Evolutionary conservation across 2,329 filamentous ascomycete species (phyloP), one percentile per base, ranked within the genome.

Genomic region (Lecanicillium sp.): DNA sequence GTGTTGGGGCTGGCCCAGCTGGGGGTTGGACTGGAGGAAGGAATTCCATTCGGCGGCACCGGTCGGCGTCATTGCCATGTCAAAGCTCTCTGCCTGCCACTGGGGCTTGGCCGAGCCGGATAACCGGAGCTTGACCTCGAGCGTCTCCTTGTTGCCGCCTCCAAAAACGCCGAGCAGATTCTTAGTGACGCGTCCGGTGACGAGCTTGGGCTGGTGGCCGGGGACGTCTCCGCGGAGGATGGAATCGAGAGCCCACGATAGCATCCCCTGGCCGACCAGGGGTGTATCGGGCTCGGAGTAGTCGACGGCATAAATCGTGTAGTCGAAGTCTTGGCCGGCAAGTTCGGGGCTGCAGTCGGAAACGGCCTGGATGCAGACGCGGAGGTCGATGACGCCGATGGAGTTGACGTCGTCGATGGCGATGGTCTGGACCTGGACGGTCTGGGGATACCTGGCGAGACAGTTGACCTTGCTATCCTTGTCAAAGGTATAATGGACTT

Each of bases 401-500:
- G 86, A 78, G 19, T 76, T 87, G 51, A 75, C 77, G 50, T 94
- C 87, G 62, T 96, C 88, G 52, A 97, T 70, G 20, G 81, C 77
- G 12, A 94, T 79, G 2, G 89, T 88, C 59, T 90, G 88, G 30
- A 96, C 81, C 44, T 86, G 78, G 50, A 95, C 74, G 14, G 85
- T 77, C 51, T 91, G 84, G 15, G 88, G 86, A 73, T 88, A 85
- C 59, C 91, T 81, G 51, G 91, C 90, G 42, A 98, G 77, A 67
- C 90, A 96, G 62, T 91, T 90, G 54, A 89, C 84, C 67, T 90
- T 90, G 69, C 82, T 85, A 56, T 91, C 84, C 62, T 84, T 83
- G 65, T 97, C 90, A 69, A 97, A 96, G 26, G 90, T 95, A 69
- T 97, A 98, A 52, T 95, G 83, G 42, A 97, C 86, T 75, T 97